Evolutionary conservation across 1,139 yeast genomes (phyloP).

Genomic region (Magnusiomyces suaveolens): DNA sequence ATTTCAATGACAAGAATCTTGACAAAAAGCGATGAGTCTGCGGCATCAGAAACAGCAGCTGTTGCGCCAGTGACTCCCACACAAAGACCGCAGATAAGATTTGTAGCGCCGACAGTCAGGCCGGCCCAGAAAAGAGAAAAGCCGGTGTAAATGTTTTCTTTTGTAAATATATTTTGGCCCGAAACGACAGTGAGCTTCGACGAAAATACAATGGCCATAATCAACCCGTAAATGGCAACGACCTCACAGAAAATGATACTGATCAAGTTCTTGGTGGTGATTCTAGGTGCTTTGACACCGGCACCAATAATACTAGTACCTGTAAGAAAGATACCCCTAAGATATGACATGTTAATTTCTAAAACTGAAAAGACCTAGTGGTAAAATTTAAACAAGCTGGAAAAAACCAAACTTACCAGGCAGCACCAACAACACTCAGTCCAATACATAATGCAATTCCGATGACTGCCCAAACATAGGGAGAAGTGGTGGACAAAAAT

Average conservation of each 20-base stretch:
- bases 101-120: slow-evolving; percentile 84
- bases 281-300: slow-evolving; percentile 94
- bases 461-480: slow-evolving; percentile 92
- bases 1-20: slow-evolving; percentile 94
- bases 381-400: neutral
- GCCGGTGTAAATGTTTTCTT: slow-evolving; percentile 81
- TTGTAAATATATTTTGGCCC: slow-evolving; percentile 50
- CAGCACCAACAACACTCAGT: slow-evolving; percentile 92
- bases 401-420: slow-evolving; percentile 48
- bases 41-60: slow-evolving; percentile 97
- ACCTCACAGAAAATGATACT: slow-evolving; percentile 98
- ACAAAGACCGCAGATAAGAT: slow-evolving; percentile 91
- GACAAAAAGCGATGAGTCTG: slow-evolving; percentile 88
- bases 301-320: slow-evolving; percentile 95
- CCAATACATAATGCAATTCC: slow-evolving; percentile 95
- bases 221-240: slow-evolving; percentile 95
- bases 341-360: neutral
- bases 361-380: neutral
- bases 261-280: slow-evolving; percentile 92
- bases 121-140: slow-evolving; percentile 98
- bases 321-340: slow-evolving; percentile 80
- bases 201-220: slow-evolving; percentile 95
- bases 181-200: slow-evolving; percentile 75
- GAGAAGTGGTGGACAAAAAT: slow-evolving; percentile 76
- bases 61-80: slow-evolving; percentile 98